Percentiles rank a stretch among this genome's conserved stretches.
phyloP scores from a whole-genome alignment of 2,329 filamentous ascomycete genomes.

The Beauveria sp. region DNA sequence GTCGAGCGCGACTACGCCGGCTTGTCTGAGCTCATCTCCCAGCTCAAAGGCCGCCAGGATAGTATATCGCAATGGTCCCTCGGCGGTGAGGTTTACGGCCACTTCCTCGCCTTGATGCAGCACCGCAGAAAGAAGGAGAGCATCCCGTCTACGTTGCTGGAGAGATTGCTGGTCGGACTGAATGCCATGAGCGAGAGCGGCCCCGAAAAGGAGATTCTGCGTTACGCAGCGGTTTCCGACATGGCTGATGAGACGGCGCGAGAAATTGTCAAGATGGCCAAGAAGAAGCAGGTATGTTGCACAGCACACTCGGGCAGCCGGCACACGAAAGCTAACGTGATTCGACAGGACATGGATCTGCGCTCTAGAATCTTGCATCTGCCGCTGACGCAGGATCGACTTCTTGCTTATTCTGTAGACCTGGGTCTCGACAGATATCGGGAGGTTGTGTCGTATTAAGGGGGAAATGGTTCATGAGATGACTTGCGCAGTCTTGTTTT shows the following conservation, averaged over 20 bases:
- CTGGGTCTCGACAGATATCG: constrained; percentile 63
- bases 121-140: constrained; percentile 33
- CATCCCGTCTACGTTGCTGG: constrained; percentile 39
- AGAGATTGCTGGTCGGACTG: constrained; percentile 49
- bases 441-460: constrained; percentile 47
- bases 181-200: constrained; percentile 44
- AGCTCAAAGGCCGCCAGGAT: constrained; percentile 58
- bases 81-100: constrained; percentile 71
- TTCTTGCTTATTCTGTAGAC: constrained; percentile 62
- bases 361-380: constrained; percentile 43
- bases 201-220: constrained; percentile 42
- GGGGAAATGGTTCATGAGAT: constrained; percentile 3
- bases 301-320: neutral
- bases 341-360: constrained; percentile 27
- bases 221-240: constrained; percentile 65
- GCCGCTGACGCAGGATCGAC: constrained; percentile 65
- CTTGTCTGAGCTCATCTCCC: constrained; percentile 60
- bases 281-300: constrained; percentile 48
- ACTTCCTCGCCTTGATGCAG: constrained; percentile 48
- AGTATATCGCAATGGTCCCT: constrained; percentile 65
- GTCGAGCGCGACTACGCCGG: constrained; percentile 73
- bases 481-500: neutral
- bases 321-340: neutral
- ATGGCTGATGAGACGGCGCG: constrained; percentile 70
- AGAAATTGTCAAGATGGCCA: constrained; percentile 48